Conservation (phyloP, 208 protist genomes). For the Trypanosoma theileri region DNA sequence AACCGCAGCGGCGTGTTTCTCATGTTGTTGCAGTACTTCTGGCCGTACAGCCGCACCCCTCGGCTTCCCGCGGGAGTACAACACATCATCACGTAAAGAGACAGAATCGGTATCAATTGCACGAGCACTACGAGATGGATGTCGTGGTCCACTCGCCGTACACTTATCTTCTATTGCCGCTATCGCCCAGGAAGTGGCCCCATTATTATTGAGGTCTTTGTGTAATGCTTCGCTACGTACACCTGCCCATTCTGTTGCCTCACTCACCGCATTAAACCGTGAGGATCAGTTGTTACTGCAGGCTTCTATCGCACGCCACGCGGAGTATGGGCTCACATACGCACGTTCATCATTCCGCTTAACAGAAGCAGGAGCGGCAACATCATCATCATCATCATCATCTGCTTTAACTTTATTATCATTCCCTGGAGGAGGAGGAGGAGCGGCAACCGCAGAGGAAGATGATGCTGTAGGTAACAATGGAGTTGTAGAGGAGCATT, state of each 20-base stretch:
- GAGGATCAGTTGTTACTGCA: slow-evolving; percentile 44
- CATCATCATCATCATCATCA: too few relatives aligned
- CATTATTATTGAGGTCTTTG: slow-evolving; percentile 62
- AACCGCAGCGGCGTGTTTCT: slow-evolving; percentile 49
- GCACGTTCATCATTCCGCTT: neutral
- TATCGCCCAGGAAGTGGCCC: slow-evolving; percentile 37
- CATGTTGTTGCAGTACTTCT: slow-evolving; percentile 42
- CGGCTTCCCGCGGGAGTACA: slow-evolving; percentile 48
- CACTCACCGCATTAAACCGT: slow-evolving; percentile 31
- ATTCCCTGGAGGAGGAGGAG: neutral
- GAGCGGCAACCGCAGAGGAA: slow-evolving; percentile 17
- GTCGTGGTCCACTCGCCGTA: slow-evolving; percentile 26
- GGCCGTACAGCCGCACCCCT: slow-evolving; percentile 27
- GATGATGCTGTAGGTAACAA: slow-evolving; percentile 5
- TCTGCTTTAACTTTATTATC: neutral
- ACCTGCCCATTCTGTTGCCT: slow-evolving; percentile 45
- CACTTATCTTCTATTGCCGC: slow-evolving; percentile 40
- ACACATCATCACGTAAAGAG: slow-evolving; percentile 32
- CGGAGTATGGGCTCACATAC: slow-evolving; percentile 72
- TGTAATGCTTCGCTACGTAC: slow-evolving; percentile 50
- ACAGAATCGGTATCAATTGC: slow-evolving; percentile 39
- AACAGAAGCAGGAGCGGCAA: too few relatives aligned
- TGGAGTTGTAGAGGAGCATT: slow-evolving; percentile 23
- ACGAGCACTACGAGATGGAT: slow-evolving; percentile 50
- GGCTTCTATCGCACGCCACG: slow-evolving; percentile 55